Conservation (phyloP, 2,329 filamentous ascomycete species). For the Orbilia javanica region DNA sequence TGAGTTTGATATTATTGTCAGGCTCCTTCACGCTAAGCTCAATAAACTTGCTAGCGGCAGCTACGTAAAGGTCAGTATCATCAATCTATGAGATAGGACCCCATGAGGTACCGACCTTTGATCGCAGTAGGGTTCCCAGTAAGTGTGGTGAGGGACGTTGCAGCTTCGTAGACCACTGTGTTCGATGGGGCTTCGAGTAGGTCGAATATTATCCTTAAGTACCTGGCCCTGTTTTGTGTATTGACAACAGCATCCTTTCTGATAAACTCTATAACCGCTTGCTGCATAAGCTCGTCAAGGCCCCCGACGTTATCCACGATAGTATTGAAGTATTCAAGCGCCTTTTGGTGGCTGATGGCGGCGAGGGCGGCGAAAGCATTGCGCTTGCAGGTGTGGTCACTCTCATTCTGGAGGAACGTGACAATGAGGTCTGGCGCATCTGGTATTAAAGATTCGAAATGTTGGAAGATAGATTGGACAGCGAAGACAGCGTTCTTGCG, state of each 20-base stretch:
- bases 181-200: conserved; percentile 91
- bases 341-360: conserved; percentile 92
- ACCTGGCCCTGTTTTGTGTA: conserved; percentile 92
- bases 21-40: conserved; percentile 97
- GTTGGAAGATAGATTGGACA: conserved; percentile 88
- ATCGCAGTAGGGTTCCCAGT: conserved; percentile 98
- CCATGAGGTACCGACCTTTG: conserved; percentile 70
- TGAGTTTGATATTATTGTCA: conserved; percentile 99
- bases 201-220: conserved; percentile 95
- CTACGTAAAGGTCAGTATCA: conserved; percentile 26
- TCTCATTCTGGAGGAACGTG: conserved; percentile 89
- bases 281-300: conserved; percentile 90
- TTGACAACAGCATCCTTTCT: conserved; percentile 97
- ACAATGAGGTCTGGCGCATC: conserved; percentile 94
- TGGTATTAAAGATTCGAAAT: conserved; percentile 91
- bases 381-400: conserved; percentile 94
- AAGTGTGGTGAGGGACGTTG: conserved; percentile 90
- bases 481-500: conserved; percentile 98
- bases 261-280: conserved; percentile 97
- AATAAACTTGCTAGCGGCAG: conserved; percentile 94
- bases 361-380: conserved; percentile 95
- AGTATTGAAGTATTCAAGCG: conserved; percentile 84
- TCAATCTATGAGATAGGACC: background rate
- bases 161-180: conserved; percentile 97
- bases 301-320: conserved; percentile 95